Conservation (phyloP, 371 early-diverging fungal genomes). For the Fennellomyces sp. region DNA sequence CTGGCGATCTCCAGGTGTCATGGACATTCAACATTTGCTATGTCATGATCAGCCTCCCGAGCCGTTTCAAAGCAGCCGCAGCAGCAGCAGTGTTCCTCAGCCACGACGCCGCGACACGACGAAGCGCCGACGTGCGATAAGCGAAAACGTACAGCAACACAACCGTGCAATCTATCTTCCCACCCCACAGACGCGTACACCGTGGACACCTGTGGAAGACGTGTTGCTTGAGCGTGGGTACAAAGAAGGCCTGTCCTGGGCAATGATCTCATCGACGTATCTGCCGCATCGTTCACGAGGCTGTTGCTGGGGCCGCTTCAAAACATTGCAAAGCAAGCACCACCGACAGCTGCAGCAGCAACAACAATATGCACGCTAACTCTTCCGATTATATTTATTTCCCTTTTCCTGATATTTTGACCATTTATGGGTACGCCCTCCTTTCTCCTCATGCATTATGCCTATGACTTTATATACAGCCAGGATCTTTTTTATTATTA, state of each 20-base stretch:
- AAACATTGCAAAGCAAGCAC: constrained; percentile 35
- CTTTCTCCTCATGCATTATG: neutral
- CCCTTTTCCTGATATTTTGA: constrained; percentile 1
- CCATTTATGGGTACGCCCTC: neutral
- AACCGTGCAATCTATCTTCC: too few species aligned
- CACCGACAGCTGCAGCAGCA: neutral
- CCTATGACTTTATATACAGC: neutral
- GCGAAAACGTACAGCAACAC: constrained; percentile 5
- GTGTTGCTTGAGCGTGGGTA: constrained; percentile 39
- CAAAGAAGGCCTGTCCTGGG: constrained; percentile 47
- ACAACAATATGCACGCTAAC: too few species aligned
- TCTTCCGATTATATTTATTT: neutral
- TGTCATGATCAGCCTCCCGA: constrained; percentile 21
- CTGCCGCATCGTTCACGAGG: constrained; percentile 49
- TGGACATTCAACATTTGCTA: constrained; percentile 36
- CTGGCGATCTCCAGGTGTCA: too few species aligned
- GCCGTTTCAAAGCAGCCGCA: neutral
- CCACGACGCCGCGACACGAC: neutral
- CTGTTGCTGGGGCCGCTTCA: constrained; percentile 52
- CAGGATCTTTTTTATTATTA: too few species aligned
- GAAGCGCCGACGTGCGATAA: neutral
- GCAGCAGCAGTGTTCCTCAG: neutral
- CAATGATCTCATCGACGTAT: constrained; percentile 45
- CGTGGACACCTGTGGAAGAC: constrained; percentile 48
- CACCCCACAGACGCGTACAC: constrained; percentile 22